Evolutionary conservation across 257 asterid species (phyloP).

Genomic region (Henckelia pumila): DNA sequence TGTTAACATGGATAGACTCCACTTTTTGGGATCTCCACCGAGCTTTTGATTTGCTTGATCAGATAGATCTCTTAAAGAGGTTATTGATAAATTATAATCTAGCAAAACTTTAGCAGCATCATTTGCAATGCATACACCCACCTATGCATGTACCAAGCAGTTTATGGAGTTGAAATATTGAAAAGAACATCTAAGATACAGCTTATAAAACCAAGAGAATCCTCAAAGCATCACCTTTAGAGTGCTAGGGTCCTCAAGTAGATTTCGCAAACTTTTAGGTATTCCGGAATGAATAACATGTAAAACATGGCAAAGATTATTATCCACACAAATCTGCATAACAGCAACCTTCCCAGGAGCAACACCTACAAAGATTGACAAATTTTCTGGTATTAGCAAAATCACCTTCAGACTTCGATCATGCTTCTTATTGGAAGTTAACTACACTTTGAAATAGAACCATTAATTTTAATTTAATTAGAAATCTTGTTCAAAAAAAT

Average conservation of each 20-base stretch:
- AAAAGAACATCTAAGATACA: slow-evolving; percentile 10
- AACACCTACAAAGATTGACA: slow-evolving; percentile 49
- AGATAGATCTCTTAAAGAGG: slow-evolving; percentile 61
- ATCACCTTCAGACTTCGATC: background rate
- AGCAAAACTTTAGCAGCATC: slow-evolving; percentile 57
- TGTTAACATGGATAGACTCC: slow-evolving; percentile 77
- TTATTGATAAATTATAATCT: slow-evolving; percentile 62
- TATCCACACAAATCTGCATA: slow-evolving; percentile 82
- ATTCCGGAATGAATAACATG: slow-evolving; percentile 82
- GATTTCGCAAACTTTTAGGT: slow-evolving; percentile 53
- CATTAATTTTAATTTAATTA: background rate
- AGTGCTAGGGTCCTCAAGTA: slow-evolving; percentile 66
- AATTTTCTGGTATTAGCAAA: slow-evolving; percentile 25
- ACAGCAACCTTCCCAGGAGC: slow-evolving; percentile 88
- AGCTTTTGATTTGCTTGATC: slow-evolving; percentile 69
- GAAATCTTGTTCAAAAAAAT: no score
- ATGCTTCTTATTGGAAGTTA: background rate
- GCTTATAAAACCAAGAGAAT: slow-evolving; percentile 13
- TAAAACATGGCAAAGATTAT: slow-evolving; percentile 57
- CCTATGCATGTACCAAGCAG: slow-evolving; percentile 43
- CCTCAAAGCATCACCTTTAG: slow-evolving; percentile 53
- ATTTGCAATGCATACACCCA: slow-evolving; percentile 67
- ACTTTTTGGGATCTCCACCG: slow-evolving; percentile 54
- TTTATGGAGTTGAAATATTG: slow-evolving; percentile 10
- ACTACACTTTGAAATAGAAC: background rate